Evolutionary conservation across 2,329 filamentous ascomycete genomes (phyloP).

Genomic region (Ophiostoma tasmaniense): DNA sequence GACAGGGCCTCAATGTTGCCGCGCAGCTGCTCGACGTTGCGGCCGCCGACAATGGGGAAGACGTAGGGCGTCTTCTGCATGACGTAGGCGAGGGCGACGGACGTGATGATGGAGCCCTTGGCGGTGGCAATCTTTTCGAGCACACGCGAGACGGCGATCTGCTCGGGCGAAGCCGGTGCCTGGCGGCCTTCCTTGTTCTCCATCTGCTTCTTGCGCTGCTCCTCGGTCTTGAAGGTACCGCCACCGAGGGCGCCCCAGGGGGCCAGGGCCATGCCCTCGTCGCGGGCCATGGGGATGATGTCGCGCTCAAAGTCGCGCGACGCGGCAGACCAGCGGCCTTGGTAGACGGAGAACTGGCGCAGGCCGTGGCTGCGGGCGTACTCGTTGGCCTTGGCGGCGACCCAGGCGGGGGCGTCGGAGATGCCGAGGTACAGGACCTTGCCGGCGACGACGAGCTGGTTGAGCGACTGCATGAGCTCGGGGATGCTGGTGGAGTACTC

Average conservation of each 20-base stretch:
- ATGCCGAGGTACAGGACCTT: slow-evolving; percentile 54
- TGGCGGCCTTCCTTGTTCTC: slow-evolving; percentile 30
- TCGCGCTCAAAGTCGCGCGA: slow-evolving; percentile 61
- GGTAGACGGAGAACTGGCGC: slow-evolving; percentile 53
- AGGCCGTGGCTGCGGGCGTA: slow-evolving; percentile 54
- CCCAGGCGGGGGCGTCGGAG: slow-evolving; percentile 49
- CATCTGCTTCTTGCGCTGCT: slow-evolving; percentile 21
- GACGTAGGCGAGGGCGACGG: slow-evolving; percentile 61
- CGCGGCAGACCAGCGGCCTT: slow-evolving; percentile 54
- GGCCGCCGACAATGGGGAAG: slow-evolving; percentile 63
- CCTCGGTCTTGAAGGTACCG: slow-evolving; percentile 29
- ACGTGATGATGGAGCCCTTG: slow-evolving; percentile 37
- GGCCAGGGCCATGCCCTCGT: slow-evolving; percentile 47
- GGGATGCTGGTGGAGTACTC: slow-evolving; percentile 46
- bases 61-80: slow-evolving; percentile 64
- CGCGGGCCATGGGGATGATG: slow-evolving; percentile 57
- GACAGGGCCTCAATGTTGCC: slow-evolving; percentile 60
- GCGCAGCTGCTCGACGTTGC: slow-evolving; percentile 61
- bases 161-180: slow-evolving; percentile 39
- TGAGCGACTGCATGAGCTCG: slow-evolving; percentile 52
- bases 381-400: slow-evolving; percentile 44
- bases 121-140: slow-evolving; percentile 42
- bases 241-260: slow-evolving; percentile 47
- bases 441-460: slow-evolving; percentile 41
- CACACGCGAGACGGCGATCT: slow-evolving; percentile 40